These are phyloP conservation scores for Xylaria sp. DNA, from an alignment of 2,329 filamentous ascomycete species.

Conservation along the genomic window DNA sequence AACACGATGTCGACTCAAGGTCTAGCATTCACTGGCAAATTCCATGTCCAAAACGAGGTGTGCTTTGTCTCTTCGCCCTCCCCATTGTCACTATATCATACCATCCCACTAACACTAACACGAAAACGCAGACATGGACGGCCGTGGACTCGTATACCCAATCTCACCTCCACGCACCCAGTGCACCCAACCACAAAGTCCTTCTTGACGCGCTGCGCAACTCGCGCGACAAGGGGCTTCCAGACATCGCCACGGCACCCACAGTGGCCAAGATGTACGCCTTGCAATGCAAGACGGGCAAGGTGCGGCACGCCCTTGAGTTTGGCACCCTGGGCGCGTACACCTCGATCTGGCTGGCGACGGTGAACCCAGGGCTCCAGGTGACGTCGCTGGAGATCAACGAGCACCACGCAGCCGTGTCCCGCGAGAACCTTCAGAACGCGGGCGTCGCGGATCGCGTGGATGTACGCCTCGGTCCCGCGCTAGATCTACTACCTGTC, in stretches of 20 bases:
- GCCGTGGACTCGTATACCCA: slow-evolving; percentile 24
- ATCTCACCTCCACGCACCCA: slow-evolving; percentile 17
- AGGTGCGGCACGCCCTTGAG: slow-evolving; percentile 25
- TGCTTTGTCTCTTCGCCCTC: neutral
- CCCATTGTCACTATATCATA: neutral
- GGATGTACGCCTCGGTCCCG: slow-evolving; percentile 22
- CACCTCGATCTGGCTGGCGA: slow-evolving; percentile 28
- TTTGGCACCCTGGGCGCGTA: slow-evolving; percentile 32
- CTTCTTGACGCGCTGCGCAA: slow-evolving; percentile 24
- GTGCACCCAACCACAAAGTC: slow-evolving; percentile 7
- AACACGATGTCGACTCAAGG: slow-evolving; percentile 25
- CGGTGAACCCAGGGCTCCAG: slow-evolving; percentile 9
- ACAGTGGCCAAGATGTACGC: slow-evolving; percentile 26
- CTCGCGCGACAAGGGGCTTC: slow-evolving; percentile 26
- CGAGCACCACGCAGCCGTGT: slow-evolving; percentile 16
- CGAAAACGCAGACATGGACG: slow-evolving; percentile 19
- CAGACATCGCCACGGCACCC: slow-evolving; percentile 24
- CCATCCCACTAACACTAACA: neutral
- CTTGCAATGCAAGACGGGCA: slow-evolving; percentile 24
- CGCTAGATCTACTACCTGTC: slow-evolving; percentile 18
- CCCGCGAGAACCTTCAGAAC: slow-evolving; percentile 21
- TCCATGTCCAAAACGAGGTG: slow-evolving; percentile 23
- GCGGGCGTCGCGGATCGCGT: slow-evolving; percentile 25
- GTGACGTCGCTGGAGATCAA: slow-evolving; percentile 28
- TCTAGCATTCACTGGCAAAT: slow-evolving; percentile 10